Evolutionary conservation across 176 grass and related monocot genomes (phyloP).

Genomic region (Ensete glaucum): DNA sequence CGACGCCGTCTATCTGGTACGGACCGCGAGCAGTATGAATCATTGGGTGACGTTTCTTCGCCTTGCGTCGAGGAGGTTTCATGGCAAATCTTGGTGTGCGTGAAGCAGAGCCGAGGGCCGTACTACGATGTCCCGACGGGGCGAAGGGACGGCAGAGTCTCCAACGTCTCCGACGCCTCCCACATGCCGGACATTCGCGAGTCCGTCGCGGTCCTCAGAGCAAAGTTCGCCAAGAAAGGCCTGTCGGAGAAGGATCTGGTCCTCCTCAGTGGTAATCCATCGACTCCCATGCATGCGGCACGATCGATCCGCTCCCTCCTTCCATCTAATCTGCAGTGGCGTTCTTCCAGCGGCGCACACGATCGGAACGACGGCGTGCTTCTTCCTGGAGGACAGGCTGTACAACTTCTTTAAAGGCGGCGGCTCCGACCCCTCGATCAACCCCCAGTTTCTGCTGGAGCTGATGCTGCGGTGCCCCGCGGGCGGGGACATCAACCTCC

Average conservation of each 20-base stretch:
- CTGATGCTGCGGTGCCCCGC: conserved; percentile 50
- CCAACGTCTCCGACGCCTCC: conserved; percentile 39
- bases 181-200: conserved; percentile 59
- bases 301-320: too few relatives aligned
- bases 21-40: not conserved
- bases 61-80: too few relatives aligned
- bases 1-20: conserved; percentile 49
- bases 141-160: conserved; percentile 43
- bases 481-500: conserved; percentile 54
- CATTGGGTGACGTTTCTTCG: too few relatives aligned
- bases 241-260: conserved; percentile 72
- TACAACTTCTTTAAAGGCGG: conserved; percentile 38
- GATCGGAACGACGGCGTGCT: conserved; percentile 85
- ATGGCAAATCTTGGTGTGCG: not conserved
- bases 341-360: conserved; percentile 60
- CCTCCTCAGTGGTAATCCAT: conserved; percentile 45
- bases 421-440: conserved; percentile 58
- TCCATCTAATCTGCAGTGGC: not conserved
- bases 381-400: conserved; percentile 64
- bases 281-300: not conserved
- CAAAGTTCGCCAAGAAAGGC: conserved; percentile 62
- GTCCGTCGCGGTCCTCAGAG: conserved; percentile 28
- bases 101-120: conserved; percentile 53
- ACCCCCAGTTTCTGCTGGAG: conserved; percentile 38
- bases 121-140: conserved; percentile 66